Evolutionary conservation across 164 flowering plant genomes (phyloP), one percentile per base, ranked within the genome.

Genomic region (Magnolia changhungtana): DNA sequence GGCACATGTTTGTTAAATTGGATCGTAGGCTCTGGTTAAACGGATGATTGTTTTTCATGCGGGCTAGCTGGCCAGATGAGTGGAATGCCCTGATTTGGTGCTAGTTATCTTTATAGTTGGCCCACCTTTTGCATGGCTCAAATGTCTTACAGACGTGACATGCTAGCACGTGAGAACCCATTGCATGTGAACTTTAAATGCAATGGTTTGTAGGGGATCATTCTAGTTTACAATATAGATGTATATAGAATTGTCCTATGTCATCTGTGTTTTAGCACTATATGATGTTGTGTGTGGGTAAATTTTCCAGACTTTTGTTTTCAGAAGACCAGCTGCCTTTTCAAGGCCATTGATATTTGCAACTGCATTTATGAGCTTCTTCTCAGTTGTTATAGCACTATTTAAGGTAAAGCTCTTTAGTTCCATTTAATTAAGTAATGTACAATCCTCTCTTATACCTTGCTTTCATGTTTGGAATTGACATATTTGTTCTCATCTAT

Each of bases 361-460:
- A 50, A 94, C 98, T 68, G 94, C 95, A 74, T 96, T 96, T 79
- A 96, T 96, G 99, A 91, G 97, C 85, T 96, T 96, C 89, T 96
- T 96, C 89, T 96, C 99, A 14, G 89, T 92, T 77, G 98, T 96
- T 66, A 96, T 96, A 72, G 99, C 99, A 77, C 80, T 96, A 69
- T 96, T 96, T 77, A 96, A 96, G 98, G 99, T 96, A 89, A 78
- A 72, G 1, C 52, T 76, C 59, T 45, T 45, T 16, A 11, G 21
- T 59, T 29, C 16, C 19, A 61, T 18, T 50, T 20, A 9, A 11
- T 63, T 61, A 18, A 1, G 27, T 19, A 19, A 23, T 63, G 50
- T 68, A 37, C 4, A 5, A 37, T 37, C 45, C 45, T 37, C 7
- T 37, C 45, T 37, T 37, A 37, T 37, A 37, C 45, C 45, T 37